phyloP scores from a whole-genome alignment of 2,329 filamentous ascomycete species.

The Triangularia setosa region DNA sequence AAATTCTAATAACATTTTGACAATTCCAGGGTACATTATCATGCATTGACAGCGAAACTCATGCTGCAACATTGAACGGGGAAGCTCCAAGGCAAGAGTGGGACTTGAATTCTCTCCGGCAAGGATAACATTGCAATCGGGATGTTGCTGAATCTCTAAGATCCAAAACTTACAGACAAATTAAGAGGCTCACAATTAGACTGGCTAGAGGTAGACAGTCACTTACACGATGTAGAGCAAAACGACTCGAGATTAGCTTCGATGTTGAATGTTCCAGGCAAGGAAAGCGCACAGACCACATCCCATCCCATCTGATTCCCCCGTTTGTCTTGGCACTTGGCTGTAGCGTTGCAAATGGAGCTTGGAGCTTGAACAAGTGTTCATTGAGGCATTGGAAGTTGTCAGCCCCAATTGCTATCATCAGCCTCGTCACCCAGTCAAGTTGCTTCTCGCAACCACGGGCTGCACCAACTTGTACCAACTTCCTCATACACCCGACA shows the following conservation, averaged over 20 bases:
- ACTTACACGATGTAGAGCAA: not conserved
- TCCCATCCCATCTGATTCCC: not conserved
- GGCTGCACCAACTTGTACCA: constrained; percentile 10
- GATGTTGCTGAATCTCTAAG: not conserved
- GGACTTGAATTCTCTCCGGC: not conserved
- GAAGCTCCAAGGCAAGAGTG: not conserved
- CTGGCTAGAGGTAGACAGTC: too few species aligned
- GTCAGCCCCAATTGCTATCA: constrained; percentile 8
- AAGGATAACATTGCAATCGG: not conserved
- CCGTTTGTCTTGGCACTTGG: constrained; percentile 15
- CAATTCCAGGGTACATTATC: not conserved
- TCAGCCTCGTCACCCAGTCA: constrained; percentile 18
- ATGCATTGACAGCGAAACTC: not conserved
- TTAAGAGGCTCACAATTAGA: not conserved
- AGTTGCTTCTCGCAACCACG: constrained; percentile 14
- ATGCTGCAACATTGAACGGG: not conserved
- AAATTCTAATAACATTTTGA: not conserved
- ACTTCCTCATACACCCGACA: constrained; percentile 1
- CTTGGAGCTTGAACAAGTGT: constrained; percentile 27
- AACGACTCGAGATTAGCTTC: not conserved
- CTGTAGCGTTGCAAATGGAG: constrained; percentile 13
- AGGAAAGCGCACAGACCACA: constrained; percentile 4
- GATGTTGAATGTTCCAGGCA: not conserved
- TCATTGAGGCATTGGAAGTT: constrained; percentile 20
- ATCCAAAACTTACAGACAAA: not conserved